Evolutionary conservation across 1,284 basidiomycete species (phyloP).

Genomic region (Ustilago bromivora): DNA sequence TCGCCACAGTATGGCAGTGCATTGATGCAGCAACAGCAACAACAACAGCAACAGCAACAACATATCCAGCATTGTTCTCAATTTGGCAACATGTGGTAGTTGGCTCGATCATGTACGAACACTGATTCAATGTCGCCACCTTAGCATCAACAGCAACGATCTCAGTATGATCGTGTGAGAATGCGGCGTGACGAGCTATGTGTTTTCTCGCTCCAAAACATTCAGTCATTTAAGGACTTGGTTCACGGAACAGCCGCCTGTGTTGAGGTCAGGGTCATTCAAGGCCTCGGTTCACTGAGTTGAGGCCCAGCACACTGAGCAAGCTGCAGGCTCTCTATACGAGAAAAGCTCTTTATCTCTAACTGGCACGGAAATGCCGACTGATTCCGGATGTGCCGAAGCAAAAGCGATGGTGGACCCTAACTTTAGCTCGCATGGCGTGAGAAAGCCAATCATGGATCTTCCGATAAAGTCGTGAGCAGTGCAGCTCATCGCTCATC

Average conservation of each 20-base stretch:
- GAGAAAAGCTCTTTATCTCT: neutral
- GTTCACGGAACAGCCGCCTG: neutral
- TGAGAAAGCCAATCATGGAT: neutral
- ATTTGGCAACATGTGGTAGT: constrained; percentile 37
- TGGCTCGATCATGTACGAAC: neutral
- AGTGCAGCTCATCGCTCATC: neutral
- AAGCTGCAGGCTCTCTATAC: neutral
- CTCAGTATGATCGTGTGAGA: neutral
- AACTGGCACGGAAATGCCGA: neutral
- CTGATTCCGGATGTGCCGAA: neutral
- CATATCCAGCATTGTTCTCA: constrained; percentile 40
- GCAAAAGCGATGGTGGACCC: constrained; percentile 1
- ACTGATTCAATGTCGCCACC: neutral
- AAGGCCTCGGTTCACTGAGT: neutral
- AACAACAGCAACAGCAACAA: constrained; percentile 37
- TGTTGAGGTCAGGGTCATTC: neutral
- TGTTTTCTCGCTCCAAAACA: neutral
- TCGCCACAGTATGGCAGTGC: constrained; percentile 14
- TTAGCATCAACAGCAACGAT: neutral
- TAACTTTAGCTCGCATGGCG: neutral
- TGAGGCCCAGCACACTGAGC: neutral
- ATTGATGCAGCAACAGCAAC: constrained; percentile 35
- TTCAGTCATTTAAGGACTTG: neutral
- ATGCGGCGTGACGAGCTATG: neutral
- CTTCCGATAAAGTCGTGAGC: neutral